Base-by-base conservation (phyloP, 1,139 yeast genomes). In the Suhomyces terraborum region DNA sequence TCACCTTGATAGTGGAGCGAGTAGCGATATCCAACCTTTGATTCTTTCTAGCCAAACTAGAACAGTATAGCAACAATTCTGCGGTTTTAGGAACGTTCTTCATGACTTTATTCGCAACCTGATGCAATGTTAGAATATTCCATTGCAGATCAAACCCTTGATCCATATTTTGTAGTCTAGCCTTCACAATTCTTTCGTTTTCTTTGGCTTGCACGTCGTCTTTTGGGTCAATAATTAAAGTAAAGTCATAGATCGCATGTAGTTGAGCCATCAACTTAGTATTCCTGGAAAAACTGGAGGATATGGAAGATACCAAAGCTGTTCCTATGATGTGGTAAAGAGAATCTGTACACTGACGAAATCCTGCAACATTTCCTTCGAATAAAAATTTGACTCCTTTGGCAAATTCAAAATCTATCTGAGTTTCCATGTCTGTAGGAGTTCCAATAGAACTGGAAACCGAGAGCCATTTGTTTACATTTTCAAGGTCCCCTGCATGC, bases 1-100 rank as follows among this genome's bases (percentile, higher is more conserved):
- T 70, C 0, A 95, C 93, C 42, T 79, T 77, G 61, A 91, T 80
- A 21, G 88, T 79, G 4, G 84, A 76, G 31, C 82, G 77, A 1
- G 93, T 80, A 0, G 98, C 85, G 30, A 88, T 71, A 49, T 88
- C 94, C 16, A 84, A 67, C 45, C 93, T 75, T 16, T 80, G 78
- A 46, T 82, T 80, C 46, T 80, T 77, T 41, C 97, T 66, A 4
- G 95, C 84, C 32, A 85, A 69, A 34, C 74, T 71, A 0, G 96
- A 82, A 35, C 84, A 75, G 26, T 71, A 66, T 18, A 88, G 67
- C 65, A 84, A 77, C 1, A 82, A 75, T 19, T 75, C 69, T 6
- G 79, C 66, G 10, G 65, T 62, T 7, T 58, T 62, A 6, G 47
- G 43, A 1, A 55, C 46, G 6, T 67, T 54, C 2, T 68, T 61